phyloP scores from a whole-genome alignment of 331 rosid genomes.

The Erythrophleum ivorense region DNA sequence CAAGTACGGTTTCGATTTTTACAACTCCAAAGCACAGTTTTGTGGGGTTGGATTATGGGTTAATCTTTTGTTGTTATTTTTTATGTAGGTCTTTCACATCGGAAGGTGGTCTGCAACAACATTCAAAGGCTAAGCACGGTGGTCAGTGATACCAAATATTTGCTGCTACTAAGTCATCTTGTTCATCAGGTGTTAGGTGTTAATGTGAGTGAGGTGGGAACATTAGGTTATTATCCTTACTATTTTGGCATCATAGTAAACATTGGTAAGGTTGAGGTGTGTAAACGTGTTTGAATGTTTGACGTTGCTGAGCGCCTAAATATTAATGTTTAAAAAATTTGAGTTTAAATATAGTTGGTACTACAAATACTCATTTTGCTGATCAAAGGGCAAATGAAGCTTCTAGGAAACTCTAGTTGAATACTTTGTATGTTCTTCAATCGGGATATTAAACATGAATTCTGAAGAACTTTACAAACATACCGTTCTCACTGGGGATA shows the following conservation, averaged over 20 bases:
- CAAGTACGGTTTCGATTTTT: slow-evolving; percentile 45
- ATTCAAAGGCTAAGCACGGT: slow-evolving; percentile 70
- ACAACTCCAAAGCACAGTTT: not conserved
- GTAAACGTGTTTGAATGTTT: slow-evolving; percentile 16
- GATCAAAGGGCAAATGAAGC: not conserved
- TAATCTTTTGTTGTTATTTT: not conserved
- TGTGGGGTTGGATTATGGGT: not conserved
- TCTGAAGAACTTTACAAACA: no score
- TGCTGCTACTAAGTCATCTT: not conserved
- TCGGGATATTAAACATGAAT: not conserved
- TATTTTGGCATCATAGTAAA: slow-evolving; percentile 18
- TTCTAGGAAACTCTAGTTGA: not conserved
- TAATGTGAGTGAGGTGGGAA: slow-evolving; percentile 35
- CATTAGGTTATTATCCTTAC: not conserved
- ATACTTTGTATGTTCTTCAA: not conserved
- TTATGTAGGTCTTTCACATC: slow-evolving; percentile 53
- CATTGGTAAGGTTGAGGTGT: not conserved
- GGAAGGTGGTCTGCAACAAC: slow-evolving; percentile 63
- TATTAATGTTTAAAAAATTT: not conserved
- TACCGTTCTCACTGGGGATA: no score
- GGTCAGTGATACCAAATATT: slow-evolving; percentile 29
- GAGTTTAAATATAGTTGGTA: not conserved
- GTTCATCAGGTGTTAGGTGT: not conserved
- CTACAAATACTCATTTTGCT: not conserved
- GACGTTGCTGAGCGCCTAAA: not conserved